Conservation (phyloP, 257 asterid genomes). For the Cordia subcordata region DNA sequence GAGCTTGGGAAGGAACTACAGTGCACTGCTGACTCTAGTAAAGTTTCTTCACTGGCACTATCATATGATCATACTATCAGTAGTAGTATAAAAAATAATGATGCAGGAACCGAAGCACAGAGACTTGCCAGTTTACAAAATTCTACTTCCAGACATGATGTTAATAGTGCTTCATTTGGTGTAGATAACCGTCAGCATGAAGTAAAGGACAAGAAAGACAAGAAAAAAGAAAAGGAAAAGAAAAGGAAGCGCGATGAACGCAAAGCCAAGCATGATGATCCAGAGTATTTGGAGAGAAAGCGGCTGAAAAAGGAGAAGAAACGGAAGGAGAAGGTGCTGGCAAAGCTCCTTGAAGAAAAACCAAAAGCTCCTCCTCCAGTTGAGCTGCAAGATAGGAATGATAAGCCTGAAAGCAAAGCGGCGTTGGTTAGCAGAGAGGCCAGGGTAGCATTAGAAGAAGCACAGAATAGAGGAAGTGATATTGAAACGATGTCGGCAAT, state of each 20-base stretch:
- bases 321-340: constrained; percentile 79
- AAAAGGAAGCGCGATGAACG: constrained; percentile 44
- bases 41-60: constrained; percentile 34
- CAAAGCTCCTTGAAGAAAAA: constrained; percentile 48
- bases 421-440: constrained; percentile 15
- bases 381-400: constrained; percentile 27
- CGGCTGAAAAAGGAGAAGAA: constrained; percentile 80
- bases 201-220: constrained; percentile 27
- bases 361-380: constrained; percentile 25
- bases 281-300: constrained; percentile 55
- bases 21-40: constrained; percentile 95
- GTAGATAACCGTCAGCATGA: constrained; percentile 20
- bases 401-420: constrained; percentile 13
- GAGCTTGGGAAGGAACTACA: constrained; percentile 76
- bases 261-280: constrained; percentile 32
- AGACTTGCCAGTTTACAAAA: constrained; percentile 34
- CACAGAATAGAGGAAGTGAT: constrained; percentile 11
- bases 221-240: constrained; percentile 41
- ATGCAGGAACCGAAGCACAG: constrained; percentile 27
- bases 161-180: constrained; percentile 11
- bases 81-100: constrained; percentile 25
- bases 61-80: constrained; percentile 27
- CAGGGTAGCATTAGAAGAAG: constrained; percentile 13
- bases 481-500: constrained; percentile 23
- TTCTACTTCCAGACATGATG: constrained; percentile 20